Evolutionary conservation across 257 asterid genomes (phyloP).

Genomic region (Solanum virginianum): DNA sequence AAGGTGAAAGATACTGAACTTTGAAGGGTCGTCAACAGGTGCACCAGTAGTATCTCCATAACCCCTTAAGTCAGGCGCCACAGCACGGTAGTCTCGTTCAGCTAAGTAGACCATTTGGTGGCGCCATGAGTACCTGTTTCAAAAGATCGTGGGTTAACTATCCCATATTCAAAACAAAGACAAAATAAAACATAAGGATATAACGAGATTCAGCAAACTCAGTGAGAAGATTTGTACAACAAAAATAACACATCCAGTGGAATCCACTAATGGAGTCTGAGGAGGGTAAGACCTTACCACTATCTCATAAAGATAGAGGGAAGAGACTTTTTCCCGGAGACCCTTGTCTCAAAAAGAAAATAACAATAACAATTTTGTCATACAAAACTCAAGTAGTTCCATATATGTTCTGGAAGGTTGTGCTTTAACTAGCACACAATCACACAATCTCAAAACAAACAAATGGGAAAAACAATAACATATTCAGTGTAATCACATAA

Average conservation of each 20-base stretch:
- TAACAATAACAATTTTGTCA: no score
- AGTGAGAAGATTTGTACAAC: not conserved
- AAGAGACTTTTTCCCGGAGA: no score
- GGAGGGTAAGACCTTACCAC: no score
- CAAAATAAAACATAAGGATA: not conserved
- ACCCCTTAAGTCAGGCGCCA: conserved; percentile 78
- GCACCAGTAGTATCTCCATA: conserved; percentile 73
- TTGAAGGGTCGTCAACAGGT: conserved; percentile 39
- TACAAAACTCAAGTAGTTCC: not conserved
- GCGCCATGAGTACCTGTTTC: conserved; percentile 49
- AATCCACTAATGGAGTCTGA: no score
- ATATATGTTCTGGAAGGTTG: not conserved
- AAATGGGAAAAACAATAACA: not conserved
- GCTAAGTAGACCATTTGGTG: conserved; percentile 72
- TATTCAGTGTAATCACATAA: not conserved
- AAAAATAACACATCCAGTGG: not conserved
- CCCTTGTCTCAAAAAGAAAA: no score
- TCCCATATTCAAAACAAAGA: not conserved
- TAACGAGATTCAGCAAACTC: not conserved
- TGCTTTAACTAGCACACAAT: not conserved
- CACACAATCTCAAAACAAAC: not conserved
- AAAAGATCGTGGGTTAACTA: not conserved
- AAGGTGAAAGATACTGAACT: conserved; percentile 35
- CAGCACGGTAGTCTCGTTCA: conserved; percentile 54
- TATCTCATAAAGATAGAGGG: no score